Evolutionary conservation across 2,329 filamentous ascomycete species (phyloP), one percentile per base, ranked within the genome.

Genomic region (Venturia pyrina): DNA sequence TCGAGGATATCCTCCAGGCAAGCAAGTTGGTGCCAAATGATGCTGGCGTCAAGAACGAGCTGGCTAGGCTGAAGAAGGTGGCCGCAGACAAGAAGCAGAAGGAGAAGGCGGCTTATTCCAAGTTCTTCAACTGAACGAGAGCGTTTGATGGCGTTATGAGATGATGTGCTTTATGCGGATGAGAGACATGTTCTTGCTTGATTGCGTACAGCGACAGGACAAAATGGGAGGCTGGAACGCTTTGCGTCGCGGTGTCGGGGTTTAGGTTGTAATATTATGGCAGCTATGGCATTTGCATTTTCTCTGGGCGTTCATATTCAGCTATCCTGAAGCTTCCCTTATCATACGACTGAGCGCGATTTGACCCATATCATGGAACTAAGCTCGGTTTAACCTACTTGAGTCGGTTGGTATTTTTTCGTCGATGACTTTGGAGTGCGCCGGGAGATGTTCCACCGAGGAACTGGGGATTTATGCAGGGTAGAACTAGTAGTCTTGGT

Each of bases 101-200:
- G 85, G 91, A 97, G 82, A 96, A 93, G 85, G 91, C 90, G 71
- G 89, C 88, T 6, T 96, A 93, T 76, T 90, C 89, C 80, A 98
- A 96, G 80, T 95, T 96, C 78, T 98, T 98, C 75, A 76, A 81
- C 50, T 87, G 60, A 62, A 32, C 19, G 53, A 21, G 28, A 10
- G 3, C 37, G 13, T 11, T 21, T 19, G 19, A 59, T 37, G 28
- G 32, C 11, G 19, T 59, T 59, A 59, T 21, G 53, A 59, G 53
- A 37, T 8, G 6, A 57, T 57, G 28, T 8, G 28, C 8, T 37
- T 19, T 8, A 59, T 37, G 53, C 7, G 53, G 28, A 37, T 37
- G 28, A 59, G 32, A 32, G 53, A 59, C 19, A 28, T n/a, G 28
- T 19, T 21, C 32, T 21, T 59, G 15, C 53, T 59, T 59, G 28